phyloP scores from a whole-genome alignment of 2,329 filamentous ascomycete genomes.

The Zymoseptoria brevis region DNA sequence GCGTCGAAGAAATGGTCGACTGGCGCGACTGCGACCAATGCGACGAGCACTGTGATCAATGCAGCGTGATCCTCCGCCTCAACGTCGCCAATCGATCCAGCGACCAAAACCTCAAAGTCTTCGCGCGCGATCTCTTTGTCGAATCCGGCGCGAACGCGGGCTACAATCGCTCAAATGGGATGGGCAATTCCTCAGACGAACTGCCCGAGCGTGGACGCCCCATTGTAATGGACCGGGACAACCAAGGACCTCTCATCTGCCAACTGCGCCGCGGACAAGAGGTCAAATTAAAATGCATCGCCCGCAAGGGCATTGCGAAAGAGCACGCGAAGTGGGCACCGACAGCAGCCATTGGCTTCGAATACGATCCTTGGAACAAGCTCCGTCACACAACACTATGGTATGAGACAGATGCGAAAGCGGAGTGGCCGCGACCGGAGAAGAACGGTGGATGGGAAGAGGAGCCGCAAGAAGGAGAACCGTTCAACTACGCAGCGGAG shows the following conservation, averaged over 20 bases:
- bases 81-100: slow-evolving; percentile 63
- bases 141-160: slow-evolving; percentile 60
- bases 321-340: slow-evolving; percentile 98
- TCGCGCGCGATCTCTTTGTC: slow-evolving; percentile 78
- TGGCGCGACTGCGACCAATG: slow-evolving; percentile 84
- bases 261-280: slow-evolving; percentile 88
- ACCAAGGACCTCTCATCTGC: slow-evolving; percentile 74
- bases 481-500: slow-evolving; percentile 83
- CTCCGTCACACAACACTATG: slow-evolving; percentile 85
- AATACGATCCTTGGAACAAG: slow-evolving; percentile 98
- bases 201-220: slow-evolving; percentile 56
- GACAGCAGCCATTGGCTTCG: slow-evolving; percentile 84
- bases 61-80: slow-evolving; percentile 75
- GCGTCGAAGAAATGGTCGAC: slow-evolving; percentile 74
- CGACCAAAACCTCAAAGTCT: slow-evolving; percentile 88
- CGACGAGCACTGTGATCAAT: slow-evolving; percentile 88
- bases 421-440: slow-evolving; percentile 27
- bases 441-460: slow-evolving; percentile 70
- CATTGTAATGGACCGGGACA: slow-evolving; percentile 74
- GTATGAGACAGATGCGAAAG: slow-evolving; percentile 66
- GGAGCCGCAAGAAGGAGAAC: slow-evolving; percentile 69
- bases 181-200: slow-evolving; percentile 58
- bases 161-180: slow-evolving; percentile 57
- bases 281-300: slow-evolving; percentile 80
- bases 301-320: slow-evolving; percentile 97